Evolutionary conservation across 73 alveolate species (phyloP), one percentile per base, ranked within the genome.

Genomic region (Durusdinium trenchii): DNA sequence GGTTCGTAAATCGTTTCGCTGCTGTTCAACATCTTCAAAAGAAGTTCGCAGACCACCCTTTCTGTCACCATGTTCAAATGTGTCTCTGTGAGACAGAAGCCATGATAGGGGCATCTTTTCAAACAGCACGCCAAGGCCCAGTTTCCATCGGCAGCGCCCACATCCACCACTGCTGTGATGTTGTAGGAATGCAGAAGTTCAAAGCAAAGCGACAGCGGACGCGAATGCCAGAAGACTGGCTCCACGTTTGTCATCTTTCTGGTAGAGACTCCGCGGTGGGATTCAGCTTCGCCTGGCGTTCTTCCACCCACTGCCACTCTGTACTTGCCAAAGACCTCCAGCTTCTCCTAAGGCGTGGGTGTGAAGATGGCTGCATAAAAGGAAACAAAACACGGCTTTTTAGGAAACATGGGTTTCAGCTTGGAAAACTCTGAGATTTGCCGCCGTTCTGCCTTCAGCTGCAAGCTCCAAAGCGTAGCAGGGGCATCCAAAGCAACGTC

Each of bases 271-370:
- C 73, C 71, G 43, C 82, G 82, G 46, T 67, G 82, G 82, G 14
- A 7, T 38, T 18, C 46, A 35, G 36, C 35, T 38, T 67, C 82
- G 20, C 83, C 47, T 20, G 83, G 47, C 45, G 83, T 69, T 20
- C 83, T 20, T 35, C 83, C 47, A n/a, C 83, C 82, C 14, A 67
- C 82, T 16, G 82, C 82, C 35, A 67, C 43, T 35, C 85, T 35
- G 51, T 73, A 73, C 85, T 73, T 73, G 47, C 85, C 85, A 73
- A 38, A 73, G 48, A 73, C 32, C 16, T 47, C 40, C 85, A 73
- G 48, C 40, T 73, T 73, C 48, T 73, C 85, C 35, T 26, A 14
- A 16, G 26, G 71, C 71, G 71, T 16, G 71, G 71, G 26, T 14
- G 26, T 26, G 71, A 16, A 26, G 14, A 16, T 57, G 26, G 35